A percentile compares a stretch with the other conserved stretches of the same genome.
phyloP scores from a whole-genome alignment of 176 grass and related monocot species.

The Olyra latifolia region DNA sequence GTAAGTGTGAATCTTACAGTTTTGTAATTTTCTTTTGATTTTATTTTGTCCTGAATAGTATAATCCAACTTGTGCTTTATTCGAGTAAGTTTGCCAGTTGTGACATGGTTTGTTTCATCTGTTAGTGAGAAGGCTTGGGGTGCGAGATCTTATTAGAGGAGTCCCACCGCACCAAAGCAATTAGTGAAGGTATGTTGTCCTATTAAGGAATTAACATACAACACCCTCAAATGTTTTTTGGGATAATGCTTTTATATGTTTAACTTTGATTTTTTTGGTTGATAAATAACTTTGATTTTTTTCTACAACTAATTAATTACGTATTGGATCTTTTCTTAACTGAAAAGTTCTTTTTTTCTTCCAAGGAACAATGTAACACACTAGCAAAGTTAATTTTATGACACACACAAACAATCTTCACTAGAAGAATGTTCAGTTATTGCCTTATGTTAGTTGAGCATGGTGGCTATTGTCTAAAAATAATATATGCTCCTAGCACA shows the following conservation, averaged over 20 bases:
- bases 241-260: not conserved
- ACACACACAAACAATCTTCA: too few species aligned
- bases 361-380: too few species aligned
- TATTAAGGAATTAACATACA: not conserved
- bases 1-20: too few species aligned
- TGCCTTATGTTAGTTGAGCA: too few species aligned
- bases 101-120: conserved; percentile 78
- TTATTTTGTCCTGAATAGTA: not conserved
- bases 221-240: not conserved
- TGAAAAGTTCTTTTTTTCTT: too few species aligned
- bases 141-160: conserved; percentile 63
- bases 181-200: conserved; percentile 75
- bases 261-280: conserved; percentile 28
- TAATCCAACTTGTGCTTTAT: conserved; percentile 29
- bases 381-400: too few species aligned
- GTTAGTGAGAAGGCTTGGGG: conserved; percentile 74
- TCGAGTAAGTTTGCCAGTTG: conserved; percentile 88
- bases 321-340: too few species aligned
- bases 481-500: too few species aligned
- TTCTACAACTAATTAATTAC: too few species aligned
- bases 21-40: not conserved
- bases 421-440: too few species aligned
- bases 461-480: too few species aligned
- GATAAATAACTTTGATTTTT: too few species aligned
- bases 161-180: conserved; percentile 88